Conservation (phyloP, 371 early-diverging fungal species). For the Actinomucor elegans region DNA sequence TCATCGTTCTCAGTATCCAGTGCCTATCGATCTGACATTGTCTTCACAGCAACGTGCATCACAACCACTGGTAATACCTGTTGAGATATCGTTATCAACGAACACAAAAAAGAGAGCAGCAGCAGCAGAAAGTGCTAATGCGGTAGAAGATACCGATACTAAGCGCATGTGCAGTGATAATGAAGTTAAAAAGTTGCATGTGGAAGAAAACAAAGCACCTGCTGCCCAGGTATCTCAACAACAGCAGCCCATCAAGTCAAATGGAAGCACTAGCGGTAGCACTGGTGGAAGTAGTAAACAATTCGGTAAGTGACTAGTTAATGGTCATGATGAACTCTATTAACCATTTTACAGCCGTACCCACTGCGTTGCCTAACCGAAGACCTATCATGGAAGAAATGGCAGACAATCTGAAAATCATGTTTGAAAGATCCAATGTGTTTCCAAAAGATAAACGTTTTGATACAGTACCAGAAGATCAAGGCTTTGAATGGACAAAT, state of each 20-base stretch:
- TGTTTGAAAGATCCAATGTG: slow-evolving; percentile 1
- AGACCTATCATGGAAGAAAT: slow-evolving; percentile 19
- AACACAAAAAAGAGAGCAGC: too few species aligned
- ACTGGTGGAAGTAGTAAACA: not conserved
- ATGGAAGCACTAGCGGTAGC: not conserved
- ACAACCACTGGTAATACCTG: not conserved
- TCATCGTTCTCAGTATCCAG: slow-evolving; percentile 17
- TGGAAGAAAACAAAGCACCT: too few species aligned
- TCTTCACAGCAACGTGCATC: not conserved
- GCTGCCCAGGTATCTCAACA: too few species aligned
- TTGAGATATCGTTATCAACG: too few species aligned
- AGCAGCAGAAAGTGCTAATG: too few species aligned
- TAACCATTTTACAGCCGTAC: not conserved
- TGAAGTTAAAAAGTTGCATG: too few species aligned
- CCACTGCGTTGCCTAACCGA: not conserved
- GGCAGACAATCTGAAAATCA: slow-evolving; percentile 10
- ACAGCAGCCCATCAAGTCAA: too few species aligned
- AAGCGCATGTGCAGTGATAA: too few species aligned
- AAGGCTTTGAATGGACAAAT: slow-evolving; percentile 6
- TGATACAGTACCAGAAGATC: not conserved
- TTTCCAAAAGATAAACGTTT: not conserved
- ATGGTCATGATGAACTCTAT: not conserved
- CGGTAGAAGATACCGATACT: too few species aligned
- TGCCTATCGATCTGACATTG: not conserved
- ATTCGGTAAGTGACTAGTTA: slow-evolving; percentile 3